Base-by-base conservation (phyloP, 257 asterid genomes). In the Cruciata laevipes region DNA sequence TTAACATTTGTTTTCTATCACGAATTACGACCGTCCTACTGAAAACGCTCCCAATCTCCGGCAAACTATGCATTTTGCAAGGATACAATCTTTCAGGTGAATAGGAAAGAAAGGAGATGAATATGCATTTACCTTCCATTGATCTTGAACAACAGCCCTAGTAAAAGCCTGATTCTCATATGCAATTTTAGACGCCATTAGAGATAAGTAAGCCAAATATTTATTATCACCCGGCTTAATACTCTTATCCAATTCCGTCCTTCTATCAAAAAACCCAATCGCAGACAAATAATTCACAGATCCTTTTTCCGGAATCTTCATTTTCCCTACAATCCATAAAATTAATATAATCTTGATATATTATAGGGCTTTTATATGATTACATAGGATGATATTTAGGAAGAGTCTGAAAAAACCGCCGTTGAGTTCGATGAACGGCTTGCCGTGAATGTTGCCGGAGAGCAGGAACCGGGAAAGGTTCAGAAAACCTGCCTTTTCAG, bases 151-250 rank as follows among this genome's bases (percentile, higher is more conserved):
- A 0, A 72, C 74, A 35, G 47, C 42, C 75, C 65, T 71, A 77
- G 81, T 78, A 73, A 76, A 80, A 14, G 74, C 82, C 3, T 69
- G 56, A 70, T 88, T 88, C 75, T 88, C 96, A 33, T 86, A 88
- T 58, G 93, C 85, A 74, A 86, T 14, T 81, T 88, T 88, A 10
- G 93, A 88, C 8, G 96, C 93, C 86, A 84, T 67, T 1, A 84
- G 89, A 18, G 76, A 77, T 11, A 88, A 79, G n/a, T 79, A 42
- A 12, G 79, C 76, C 16, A 77, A 73, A 52, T 88, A 86, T 73
- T 76, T 79, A 30, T 49, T 65, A 63, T 66, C 77, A 56, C 73
- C 82, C 7, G 85, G 89, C 53, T 44, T 44, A 13, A 44, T 44
- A 6, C 53, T 14, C n/a, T 44, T 44, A 7, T 44, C 53, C 53